Evolutionary conservation across 2,329 filamentous ascomycete species (phyloP), one percentile per base, ranked within the genome.

Genomic region (Gliomastix tumulicola): DNA sequence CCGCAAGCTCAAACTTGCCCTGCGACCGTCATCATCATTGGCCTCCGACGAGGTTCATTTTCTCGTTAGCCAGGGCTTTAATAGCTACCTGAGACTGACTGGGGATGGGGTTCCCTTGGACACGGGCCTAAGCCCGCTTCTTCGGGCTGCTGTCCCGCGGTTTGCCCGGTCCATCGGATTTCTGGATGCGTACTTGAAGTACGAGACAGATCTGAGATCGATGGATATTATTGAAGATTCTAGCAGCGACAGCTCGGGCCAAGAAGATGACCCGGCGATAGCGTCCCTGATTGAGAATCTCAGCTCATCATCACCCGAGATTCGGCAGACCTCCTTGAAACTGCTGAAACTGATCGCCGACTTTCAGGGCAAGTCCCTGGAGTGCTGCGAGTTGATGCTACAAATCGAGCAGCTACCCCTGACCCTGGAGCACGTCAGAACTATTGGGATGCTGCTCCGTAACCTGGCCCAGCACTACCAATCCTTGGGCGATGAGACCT

Each of bases 391-490:
- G 4, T 54, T 79, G 7, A 90, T 94, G 62, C 70, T 89, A 13
- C 74, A 87, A 43, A 79, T 89, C 13, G 89, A 97, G 56, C 75
- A 88, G 43, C 86, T 82, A 6, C 80, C 86, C 0, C 62, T 94
- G n/a, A 77, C 76, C 32, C 68, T 95, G 5, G 77, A 89, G 39
- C 87, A 83, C 34, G 76, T 79, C 35, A 77, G 92, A 38, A 77
- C 78, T 15, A 76, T 95, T 22, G 82, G 86, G 3, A 94, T 96
- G 75, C 80, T 90, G 43, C 74, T 96, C 37, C 83, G 90, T 32
- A 88, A 87, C 50, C 70, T 96, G 30, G 69, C 82, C 12, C 63
- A 71, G 37, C 62, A 62, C 21, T 94, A 92, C 53, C 61, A 72
- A 6, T 66, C 73, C 18, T 54, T 82, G 9, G 64, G 68, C 28